Conservation (phyloP, 2,329 filamentous ascomycete genomes). For the Pseudogymnoascus sp. region DNA sequence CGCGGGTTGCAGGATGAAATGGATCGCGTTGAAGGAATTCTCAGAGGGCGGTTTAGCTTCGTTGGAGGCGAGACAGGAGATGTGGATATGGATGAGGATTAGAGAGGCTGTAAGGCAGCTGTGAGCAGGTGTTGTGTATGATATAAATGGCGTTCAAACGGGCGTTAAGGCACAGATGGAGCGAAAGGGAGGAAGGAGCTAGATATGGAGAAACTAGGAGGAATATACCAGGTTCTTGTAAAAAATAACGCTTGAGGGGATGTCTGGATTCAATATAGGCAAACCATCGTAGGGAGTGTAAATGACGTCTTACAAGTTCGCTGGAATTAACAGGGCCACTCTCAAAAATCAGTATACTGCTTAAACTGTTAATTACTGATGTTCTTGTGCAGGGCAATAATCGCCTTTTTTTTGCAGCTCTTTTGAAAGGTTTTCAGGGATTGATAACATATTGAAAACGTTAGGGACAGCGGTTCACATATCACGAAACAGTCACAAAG, state of each 20-base stretch:
- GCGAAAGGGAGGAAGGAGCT: constrained; percentile 1
- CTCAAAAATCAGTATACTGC: not conserved
- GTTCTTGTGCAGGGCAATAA: not conserved
- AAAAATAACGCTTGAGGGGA: not conserved
- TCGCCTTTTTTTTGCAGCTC: not conserved
- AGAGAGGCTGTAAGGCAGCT: not conserved
- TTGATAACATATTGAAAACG: not conserved
- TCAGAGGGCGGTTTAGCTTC: constrained; percentile 84
- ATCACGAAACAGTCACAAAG: not conserved
- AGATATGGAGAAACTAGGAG: constrained; percentile 1
- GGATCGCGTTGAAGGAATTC: constrained; percentile 79
- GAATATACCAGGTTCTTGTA: constrained; percentile 9
- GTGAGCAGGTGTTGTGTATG: not conserved
- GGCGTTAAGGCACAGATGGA: constrained; percentile 3
- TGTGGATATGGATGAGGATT: constrained; percentile 18
- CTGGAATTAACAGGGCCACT: not conserved
- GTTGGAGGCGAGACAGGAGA: constrained; percentile 38
- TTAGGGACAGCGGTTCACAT: not conserved
- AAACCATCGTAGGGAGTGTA: not conserved
- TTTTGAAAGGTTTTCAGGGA: not conserved
- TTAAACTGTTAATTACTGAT: not conserved
- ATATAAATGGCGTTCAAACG: not conserved
- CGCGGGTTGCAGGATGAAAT: constrained; percentile 86
- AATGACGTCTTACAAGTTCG: not conserved
- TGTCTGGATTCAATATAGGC: not conserved